These are phyloP conservation scores for Chlamydomonas sp. DNA, from an alignment of 139 green algal genomes.

Conservation along the genomic window DNA sequence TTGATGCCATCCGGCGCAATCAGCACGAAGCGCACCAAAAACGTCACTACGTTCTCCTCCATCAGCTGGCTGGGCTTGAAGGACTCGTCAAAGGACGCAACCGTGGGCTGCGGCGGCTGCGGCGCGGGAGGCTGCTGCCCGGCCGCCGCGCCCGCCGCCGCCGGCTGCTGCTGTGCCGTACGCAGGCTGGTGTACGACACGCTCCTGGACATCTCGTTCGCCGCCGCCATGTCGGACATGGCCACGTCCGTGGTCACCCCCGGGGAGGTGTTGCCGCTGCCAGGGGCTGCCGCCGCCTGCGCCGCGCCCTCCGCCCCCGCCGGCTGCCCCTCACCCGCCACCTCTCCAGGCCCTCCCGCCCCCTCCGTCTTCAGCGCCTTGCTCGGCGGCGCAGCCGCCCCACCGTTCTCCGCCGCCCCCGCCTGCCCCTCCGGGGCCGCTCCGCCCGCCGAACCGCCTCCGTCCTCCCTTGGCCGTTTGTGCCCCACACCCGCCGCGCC, in stretches of 20 bases:
- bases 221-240: background rate
- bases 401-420: background rate
- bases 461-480: background rate
- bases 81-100: conserved; percentile 39
- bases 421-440: background rate
- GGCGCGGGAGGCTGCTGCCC: conserved; percentile 11
- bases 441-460: background rate
- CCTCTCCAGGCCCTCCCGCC: too few relatives aligned
- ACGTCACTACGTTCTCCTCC: conserved; percentile 90
- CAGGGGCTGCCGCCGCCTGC: too few relatives aligned
- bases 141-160: background rate
- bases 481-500: background rate
- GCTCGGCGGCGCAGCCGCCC: background rate
- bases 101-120: background rate
- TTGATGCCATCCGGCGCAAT: conserved; percentile 28
- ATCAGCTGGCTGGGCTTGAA: conserved; percentile 68
- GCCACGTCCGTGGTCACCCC: too few relatives aligned
- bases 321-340: too few relatives aligned
- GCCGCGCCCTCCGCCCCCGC: too few relatives aligned
- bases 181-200: background rate
- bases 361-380: conserved; percentile 4
- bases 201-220: background rate
- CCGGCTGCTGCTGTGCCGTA: background rate
- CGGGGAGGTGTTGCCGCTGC: background rate
- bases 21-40: conserved; percentile 86